Percentiles rank a stretch among this genome's conserved stretches.
Evolutionary conservation across 305 asterid species (phyloP).

Genomic region (Plantago lanceolata): DNA sequence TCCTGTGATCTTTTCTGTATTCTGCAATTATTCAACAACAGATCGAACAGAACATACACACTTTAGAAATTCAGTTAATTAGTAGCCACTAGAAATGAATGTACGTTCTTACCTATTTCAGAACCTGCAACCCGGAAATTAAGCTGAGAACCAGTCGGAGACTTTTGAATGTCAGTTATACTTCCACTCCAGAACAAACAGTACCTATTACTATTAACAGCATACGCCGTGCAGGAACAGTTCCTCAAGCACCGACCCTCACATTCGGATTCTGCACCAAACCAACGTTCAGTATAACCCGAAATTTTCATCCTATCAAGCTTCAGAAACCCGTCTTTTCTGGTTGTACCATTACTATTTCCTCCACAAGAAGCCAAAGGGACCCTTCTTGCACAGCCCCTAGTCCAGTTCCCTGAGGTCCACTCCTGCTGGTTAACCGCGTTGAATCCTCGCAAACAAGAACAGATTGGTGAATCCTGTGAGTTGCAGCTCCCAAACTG

Average conservation of each 20-base stretch:
- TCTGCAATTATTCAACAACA: background rate
- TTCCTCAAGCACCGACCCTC: conserved; percentile 30
- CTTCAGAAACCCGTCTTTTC: conserved; percentile 37
- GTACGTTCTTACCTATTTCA: background rate
- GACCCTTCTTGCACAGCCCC: conserved; percentile 42
- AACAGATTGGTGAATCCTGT: background rate
- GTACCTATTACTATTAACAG: conserved; percentile 32
- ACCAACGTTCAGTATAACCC: conserved; percentile 27
- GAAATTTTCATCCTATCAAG: conserved; percentile 37
- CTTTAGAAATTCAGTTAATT: background rate
- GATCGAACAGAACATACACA: background rate
- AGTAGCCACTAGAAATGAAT: conserved; percentile 13
- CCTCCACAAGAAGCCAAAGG: conserved; percentile 34
- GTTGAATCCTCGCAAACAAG: conserved; percentile 23
- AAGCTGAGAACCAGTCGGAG: conserved; percentile 30
- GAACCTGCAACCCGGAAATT: conserved; percentile 6
- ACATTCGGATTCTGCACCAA: conserved; percentile 32
- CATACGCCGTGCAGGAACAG: conserved; percentile 51
- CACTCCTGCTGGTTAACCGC: conserved; percentile 26
- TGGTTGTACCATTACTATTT: conserved; percentile 18
- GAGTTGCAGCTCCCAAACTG: conserved; percentile 37
- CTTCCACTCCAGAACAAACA: conserved; percentile 42
- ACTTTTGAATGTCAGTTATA: conserved; percentile 38
- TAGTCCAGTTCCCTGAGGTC: conserved; percentile 39
- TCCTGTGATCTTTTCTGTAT: background rate